These are phyloP conservation scores for Rhizophagus clarus DNA, from an alignment of 192 early-diverging fungal species.

Conservation along the genomic window DNA sequence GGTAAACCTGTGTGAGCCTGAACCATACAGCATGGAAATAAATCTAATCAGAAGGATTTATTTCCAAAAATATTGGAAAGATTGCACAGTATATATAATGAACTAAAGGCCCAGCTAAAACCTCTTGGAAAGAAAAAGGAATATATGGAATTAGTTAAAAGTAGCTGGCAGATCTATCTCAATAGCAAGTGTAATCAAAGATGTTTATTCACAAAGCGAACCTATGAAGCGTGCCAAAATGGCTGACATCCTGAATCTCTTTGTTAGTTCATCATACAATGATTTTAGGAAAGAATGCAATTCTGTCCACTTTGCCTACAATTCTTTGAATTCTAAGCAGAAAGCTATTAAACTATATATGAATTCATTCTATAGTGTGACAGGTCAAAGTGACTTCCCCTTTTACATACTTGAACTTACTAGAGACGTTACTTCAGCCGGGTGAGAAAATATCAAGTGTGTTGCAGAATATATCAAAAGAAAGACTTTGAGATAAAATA, in stretches of 20 bases:
- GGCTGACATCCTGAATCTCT: neutral
- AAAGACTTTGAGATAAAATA: slow-evolving; percentile 4
- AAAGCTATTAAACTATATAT: neutral
- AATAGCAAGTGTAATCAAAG: neutral
- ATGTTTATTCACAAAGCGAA: no score
- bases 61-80: neutral
- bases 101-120: neutral
- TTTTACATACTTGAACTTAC: neutral
- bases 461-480: neutral
- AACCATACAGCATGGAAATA: neutral
- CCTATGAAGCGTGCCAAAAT: neutral
- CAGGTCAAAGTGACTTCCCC: neutral
- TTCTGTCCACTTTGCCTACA: neutral
- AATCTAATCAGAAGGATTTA: neutral
- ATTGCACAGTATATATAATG: neutral
- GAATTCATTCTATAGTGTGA: neutral
- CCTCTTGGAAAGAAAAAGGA: slow-evolving; percentile 14
- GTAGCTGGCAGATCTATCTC: neutral
- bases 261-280: neutral
- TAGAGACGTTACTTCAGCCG: no score
- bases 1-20: neutral
- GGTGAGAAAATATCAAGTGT: neutral
- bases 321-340: neutral
- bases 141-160: slow-evolving; percentile 2
- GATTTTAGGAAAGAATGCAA: neutral